Evolutionary conservation across 768 basidiomycete genomes (phyloP), one percentile per base, ranked within the genome.

Genomic region (Boletus subcaerulescens): DNA sequence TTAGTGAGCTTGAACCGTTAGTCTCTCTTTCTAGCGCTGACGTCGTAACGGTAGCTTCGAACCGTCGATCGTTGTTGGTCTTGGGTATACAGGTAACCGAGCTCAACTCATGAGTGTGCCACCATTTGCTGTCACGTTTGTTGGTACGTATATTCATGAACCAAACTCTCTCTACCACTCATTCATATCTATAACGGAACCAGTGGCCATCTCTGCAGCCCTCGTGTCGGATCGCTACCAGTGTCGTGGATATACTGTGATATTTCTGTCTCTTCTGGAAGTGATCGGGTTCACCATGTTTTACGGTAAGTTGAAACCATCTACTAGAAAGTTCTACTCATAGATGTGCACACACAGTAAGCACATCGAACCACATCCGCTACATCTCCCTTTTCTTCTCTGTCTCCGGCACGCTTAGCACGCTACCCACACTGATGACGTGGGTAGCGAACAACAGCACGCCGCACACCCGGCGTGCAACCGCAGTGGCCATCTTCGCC

Each of bases 41-140:
- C 74, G 78, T 10, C 17, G 18, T 50, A 49, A 58, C 69, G 59
- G 50, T 36, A 83, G 89, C 63, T 92, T 92, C 70, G 73, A 82
- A 7, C 89, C 89, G 9, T 43, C 17, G 4, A 88, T 92, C 67
- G 81, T 91, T 9, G 73, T 80, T 31, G 73, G 76, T 15, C 76
- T 87, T 3, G 86, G 85, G 18, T 86, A 79, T 64, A 75, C 76
- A 2, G 75, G 78, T 0, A 73, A 79, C 35, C 66, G 72, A 24
- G 80, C 82, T 13, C 85, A 87, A 61, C 73, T 88, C 3, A 81
- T 84, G 76, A 84, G 80, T 13, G 86, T 87, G 3, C 76, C 75
- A 13, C 83, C 83, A 4, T 84, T 79, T 44, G 79, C 77, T 3
- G 57, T 60, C 6, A 80, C 79, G 17, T 84, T 83, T 61, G 65